These are phyloP conservation scores for Geotrichum europaeum DNA, from an alignment of 1,139 yeast species.

Conservation along the genomic window DNA sequence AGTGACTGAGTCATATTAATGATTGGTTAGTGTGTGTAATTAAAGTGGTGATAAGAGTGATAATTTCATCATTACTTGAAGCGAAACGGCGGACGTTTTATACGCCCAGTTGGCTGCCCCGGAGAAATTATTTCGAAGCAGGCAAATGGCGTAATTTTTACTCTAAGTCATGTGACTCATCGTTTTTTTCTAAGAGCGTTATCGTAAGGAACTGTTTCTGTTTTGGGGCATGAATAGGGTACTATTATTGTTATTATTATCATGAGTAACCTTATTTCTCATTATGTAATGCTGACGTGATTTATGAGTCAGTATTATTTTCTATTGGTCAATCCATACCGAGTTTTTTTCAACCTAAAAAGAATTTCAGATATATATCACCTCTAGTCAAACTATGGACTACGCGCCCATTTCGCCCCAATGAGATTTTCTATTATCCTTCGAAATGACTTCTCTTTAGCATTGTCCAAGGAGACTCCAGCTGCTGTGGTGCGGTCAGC, in stretches of 20 bases:
- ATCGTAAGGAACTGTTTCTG: background rate
- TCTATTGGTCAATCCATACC: background rate
- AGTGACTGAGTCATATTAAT: background rate
- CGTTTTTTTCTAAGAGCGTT: too few species aligned
- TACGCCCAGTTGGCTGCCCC: background rate
- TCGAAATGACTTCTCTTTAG: background rate
- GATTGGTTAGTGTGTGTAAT: background rate
- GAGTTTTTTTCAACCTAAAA: background rate
- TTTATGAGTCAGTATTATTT: background rate
- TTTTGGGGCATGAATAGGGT: too few species aligned
- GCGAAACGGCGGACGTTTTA: background rate
- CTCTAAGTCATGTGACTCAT: background rate
- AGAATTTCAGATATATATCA: background rate
- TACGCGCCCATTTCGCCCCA: background rate
- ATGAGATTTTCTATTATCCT: background rate
- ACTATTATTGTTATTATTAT: background rate
- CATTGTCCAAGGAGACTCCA: background rate
- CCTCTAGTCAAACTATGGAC: background rate
- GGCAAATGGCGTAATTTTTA: background rate
- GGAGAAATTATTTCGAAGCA: background rate
- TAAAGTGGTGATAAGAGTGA: background rate
- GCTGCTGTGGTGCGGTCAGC: background rate
- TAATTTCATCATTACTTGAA: background rate
- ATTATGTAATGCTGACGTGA: background rate
- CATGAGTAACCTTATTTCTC: background rate